phyloP scores from a whole-genome alignment of 2,329 filamentous ascomycete species.

The Phyllosticta paracitricarpa region DNA sequence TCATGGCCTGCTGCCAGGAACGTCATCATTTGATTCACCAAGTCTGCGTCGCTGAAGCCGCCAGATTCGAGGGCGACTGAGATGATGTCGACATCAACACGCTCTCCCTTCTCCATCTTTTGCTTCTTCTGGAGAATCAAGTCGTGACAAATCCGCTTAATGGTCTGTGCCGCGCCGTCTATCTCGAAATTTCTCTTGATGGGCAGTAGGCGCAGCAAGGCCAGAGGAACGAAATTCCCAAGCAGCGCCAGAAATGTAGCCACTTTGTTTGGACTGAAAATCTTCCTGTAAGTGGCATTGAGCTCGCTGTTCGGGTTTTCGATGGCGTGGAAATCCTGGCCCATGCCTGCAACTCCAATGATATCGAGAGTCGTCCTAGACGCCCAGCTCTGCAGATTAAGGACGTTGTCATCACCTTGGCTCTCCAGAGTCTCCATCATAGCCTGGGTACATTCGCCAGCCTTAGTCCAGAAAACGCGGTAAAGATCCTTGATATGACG shows the following conservation, averaged over 20 bases:
- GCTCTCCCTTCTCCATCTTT: slow-evolving; percentile 38
- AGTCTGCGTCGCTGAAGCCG: slow-evolving; percentile 64
- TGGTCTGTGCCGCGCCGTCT: slow-evolving; percentile 24
- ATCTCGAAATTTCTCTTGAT: slow-evolving; percentile 53
- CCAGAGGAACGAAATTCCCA: slow-evolving; percentile 51
- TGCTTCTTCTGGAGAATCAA: slow-evolving; percentile 63
- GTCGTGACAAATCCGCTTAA: slow-evolving; percentile 53
- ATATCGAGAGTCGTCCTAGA: slow-evolving; percentile 48
- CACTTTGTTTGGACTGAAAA: slow-evolving; percentile 40
- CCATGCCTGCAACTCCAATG: slow-evolving; percentile 48
- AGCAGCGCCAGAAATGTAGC: slow-evolving; percentile 50
- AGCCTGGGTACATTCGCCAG: slow-evolving; percentile 30
- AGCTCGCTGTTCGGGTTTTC: slow-evolving; percentile 42
- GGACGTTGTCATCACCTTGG: slow-evolving; percentile 17
- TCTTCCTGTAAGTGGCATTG: slow-evolving; percentile 40
- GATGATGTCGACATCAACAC: slow-evolving; percentile 60
- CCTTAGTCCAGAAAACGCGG: slow-evolving; percentile 40
- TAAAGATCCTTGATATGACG: slow-evolving; percentile 42
- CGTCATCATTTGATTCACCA: slow-evolving; percentile 86
- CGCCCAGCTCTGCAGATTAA: slow-evolving; percentile 38
- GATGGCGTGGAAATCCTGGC: slow-evolving; percentile 45
- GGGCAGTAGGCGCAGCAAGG: slow-evolving; percentile 55
- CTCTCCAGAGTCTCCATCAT: slow-evolving; percentile 22
- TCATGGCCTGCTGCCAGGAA: slow-evolving; percentile 64
- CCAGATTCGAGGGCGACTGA: slow-evolving; percentile 70